Base-by-base conservation (phyloP, 1,284 basidiomycete genomes). In the Apiotrichum gracile region DNA sequence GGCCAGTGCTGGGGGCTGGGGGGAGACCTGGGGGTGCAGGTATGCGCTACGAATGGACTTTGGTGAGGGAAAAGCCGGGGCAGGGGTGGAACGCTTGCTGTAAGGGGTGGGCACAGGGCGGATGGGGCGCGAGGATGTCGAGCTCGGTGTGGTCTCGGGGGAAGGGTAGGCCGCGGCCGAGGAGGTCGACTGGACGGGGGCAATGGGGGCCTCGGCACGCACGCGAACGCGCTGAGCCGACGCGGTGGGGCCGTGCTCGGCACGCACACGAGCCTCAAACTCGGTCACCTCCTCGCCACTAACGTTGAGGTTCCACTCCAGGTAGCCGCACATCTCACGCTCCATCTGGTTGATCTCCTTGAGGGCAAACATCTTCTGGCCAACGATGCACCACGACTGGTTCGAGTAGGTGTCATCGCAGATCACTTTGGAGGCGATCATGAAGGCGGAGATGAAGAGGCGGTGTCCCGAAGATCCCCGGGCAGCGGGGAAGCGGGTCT, bases 311-410 rank as follows among this genome's bases (percentile, higher is more conserved):
- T 91, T 86, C 90, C 91, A 94, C 68, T 92, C 90, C 29, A 94
- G 78, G 68, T 93, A 93, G 26, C 82, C 85, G 69, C 90, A 92
- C 85, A 94, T 91, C 72, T 94, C 90, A 7, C 90, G 76, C 76
- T 93, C 90, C 91, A 94, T 93, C 79, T 93, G 91, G 73, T 96
- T 94, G 66, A 94, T 86, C 79, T 96, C 91, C 39, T 87, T 82
- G 3, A 94, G 75, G 1, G 84, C 83, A 66, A 93, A 94, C 85
- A 93, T 87, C 48, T 85, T 86, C 71, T 94, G 91, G 0, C 88
- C 91, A 44, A 96, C 91, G 47, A 96, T 88, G 21, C 85, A 84
- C 91, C 91, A 96, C 0, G 88, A 91, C 75, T 93, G 91, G 82
- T 96, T 96, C 17, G 88, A 91, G 69, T 93, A 94, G 0, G 91